Base-by-base conservation (phyloP, 2,329 filamentous ascomycete species). In the Trichoderma arundinaceum region DNA sequence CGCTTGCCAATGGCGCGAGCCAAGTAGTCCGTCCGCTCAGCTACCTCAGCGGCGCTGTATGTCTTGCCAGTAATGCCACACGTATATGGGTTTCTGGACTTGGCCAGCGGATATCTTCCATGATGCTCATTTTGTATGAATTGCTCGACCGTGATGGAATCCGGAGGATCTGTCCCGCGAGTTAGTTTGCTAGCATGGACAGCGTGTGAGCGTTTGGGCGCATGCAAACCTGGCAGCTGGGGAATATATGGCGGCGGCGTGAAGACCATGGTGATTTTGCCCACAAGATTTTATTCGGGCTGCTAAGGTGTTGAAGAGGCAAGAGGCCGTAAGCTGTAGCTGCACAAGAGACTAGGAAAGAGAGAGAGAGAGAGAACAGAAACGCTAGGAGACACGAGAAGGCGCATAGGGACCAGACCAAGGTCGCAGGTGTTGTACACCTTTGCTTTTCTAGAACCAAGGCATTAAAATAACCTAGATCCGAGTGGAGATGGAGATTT, bases 51-150 rank as follows among this genome's bases (percentile, higher is more conserved):
- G 7, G 84, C 81, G 7, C 86, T 86, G 75, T 89, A 91, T 3
- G 86, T 84, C 74, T 85, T 88, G 57, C 91, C 91, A 0, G 88
- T 88, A 38, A 94, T 70, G 17, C 91, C 92, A 73, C 91, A 94
- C 39, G 89, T 92, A 77, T 90, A 96, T 1, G 92, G 90, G 63
- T 89, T 84, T 52, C 81, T 81, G 19, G 92, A 89, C 68, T 86
- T 81, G 38, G 84, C 82, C 9, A 91, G 77, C 9, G 91, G 83
- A 59, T 81, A 77, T 53, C 92, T 86, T 41, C 91, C 91, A 72
- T 92, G 85, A 52, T 83, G 78, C 71, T 94, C 91, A 71, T 88
- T 85, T 67, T 88, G 85, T 80, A 96, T 88, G 77, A 96, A 96
- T 59, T 94, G 87, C 69, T 84, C 84, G 66, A 96, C 83, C 5